A percentile compares a stretch with the other conserved stretches of the same genome.
phyloP scores from a whole-genome alignment of 2,329 filamentous ascomycete genomes.

The Shiraia sp. region DNA sequence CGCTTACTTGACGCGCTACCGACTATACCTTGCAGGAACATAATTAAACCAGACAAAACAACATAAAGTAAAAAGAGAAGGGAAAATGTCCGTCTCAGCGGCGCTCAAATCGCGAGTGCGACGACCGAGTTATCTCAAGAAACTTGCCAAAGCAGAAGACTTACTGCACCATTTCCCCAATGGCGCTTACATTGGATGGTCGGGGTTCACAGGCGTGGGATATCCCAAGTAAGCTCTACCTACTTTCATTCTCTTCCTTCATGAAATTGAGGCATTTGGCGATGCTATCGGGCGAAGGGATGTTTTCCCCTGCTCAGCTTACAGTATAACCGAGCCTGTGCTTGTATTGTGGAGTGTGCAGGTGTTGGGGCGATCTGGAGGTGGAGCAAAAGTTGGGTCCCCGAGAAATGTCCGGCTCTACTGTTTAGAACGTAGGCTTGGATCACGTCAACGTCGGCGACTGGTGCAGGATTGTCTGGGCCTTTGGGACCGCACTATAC shows the following conservation, averaged over 20 bases:
- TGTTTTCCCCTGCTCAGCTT: too few relatives aligned
- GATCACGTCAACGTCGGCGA: too few relatives aligned
- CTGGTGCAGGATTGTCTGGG: not conserved
- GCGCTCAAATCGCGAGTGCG: slow-evolving; percentile 75
- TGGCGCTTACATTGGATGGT: slow-evolving; percentile 87
- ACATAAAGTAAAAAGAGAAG: not conserved
- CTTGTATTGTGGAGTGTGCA: slow-evolving; percentile 6
- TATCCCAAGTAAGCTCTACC: slow-evolving; percentile 74
- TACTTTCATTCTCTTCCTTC: not conserved
- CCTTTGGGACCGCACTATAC: too few relatives aligned
- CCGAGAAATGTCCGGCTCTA: slow-evolving; percentile 32
- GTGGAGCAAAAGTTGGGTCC: slow-evolving; percentile 19
- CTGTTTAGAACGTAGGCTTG: slow-evolving; percentile 12
- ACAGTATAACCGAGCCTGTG: not conserved
- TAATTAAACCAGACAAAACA: not conserved
- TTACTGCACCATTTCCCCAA: slow-evolving; percentile 80
- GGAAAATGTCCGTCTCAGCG: slow-evolving; percentile 63
- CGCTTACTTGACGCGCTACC: too few relatives aligned
- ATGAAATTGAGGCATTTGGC: not conserved
- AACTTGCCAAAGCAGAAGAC: slow-evolving; percentile 78
- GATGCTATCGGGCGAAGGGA: not conserved
- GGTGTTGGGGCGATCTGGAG: slow-evolving; percentile 22
- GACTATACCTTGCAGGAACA: too few relatives aligned
- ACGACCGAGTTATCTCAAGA: slow-evolving; percentile 76
- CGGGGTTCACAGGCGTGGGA: slow-evolving; percentile 85